phyloP scores from a whole-genome alignment of 2,329 filamentous ascomycete genomes.

The Sclerotinia spermophila region DNA sequence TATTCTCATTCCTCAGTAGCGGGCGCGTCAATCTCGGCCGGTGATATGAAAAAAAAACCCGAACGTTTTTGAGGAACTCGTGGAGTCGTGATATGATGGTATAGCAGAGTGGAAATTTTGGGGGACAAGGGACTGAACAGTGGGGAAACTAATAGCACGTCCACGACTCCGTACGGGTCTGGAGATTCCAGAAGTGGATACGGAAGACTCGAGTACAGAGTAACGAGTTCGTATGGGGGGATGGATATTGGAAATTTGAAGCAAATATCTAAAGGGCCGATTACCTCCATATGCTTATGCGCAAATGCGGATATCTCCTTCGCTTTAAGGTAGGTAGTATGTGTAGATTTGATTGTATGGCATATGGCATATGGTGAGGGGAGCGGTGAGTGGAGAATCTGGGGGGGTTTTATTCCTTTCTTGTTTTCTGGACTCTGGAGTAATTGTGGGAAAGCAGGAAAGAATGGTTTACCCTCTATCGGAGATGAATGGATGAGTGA shows the following conservation, averaged over 20 bases:
- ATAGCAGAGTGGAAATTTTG: background rate
- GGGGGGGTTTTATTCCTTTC: background rate
- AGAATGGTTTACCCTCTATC: background rate
- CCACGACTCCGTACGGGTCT: no score
- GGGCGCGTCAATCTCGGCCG: background rate
- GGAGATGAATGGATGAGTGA: background rate
- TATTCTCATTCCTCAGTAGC: background rate
- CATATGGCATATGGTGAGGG: background rate
- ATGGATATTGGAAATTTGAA: background rate
- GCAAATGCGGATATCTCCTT: constrained; percentile 3
- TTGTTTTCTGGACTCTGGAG: background rate
- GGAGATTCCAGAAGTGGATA: constrained; percentile 3
- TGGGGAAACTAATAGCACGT: background rate
- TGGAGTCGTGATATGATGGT: no score
- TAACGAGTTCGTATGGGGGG: background rate
- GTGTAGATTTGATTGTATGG: background rate
- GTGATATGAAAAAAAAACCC: background rate
- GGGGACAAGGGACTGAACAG: background rate
- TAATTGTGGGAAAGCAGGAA: background rate
- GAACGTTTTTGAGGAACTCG: background rate
- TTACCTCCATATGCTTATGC: constrained; percentile 9
- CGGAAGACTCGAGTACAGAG: no score
- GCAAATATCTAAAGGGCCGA: background rate
- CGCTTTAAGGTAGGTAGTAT: background rate
- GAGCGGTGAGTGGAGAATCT: constrained; percentile 2